Conservation (phyloP, 75 land plant genomes). For the Adiantum capillusveneris region DNA sequence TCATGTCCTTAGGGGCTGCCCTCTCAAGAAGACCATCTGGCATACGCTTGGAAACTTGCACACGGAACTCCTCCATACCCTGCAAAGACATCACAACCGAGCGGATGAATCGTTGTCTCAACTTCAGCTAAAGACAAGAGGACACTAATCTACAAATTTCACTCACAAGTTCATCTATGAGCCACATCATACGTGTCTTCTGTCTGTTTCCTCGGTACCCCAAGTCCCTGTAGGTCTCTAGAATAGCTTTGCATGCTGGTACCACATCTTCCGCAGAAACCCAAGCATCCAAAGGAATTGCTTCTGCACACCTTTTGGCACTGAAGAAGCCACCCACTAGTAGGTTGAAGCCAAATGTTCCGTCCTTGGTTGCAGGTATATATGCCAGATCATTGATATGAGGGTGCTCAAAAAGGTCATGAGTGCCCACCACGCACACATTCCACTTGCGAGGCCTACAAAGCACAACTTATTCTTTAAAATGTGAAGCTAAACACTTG, state of each 20-base stretch:
- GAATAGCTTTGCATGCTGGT: constrained; percentile 58
- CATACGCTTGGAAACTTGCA: constrained; percentile 87
- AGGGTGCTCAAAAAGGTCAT: constrained; percentile 93
- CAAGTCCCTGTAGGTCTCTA: constrained; percentile 83
- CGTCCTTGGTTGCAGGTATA: constrained; percentile 84
- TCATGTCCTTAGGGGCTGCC: constrained; percentile 56
- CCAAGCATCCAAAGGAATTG: constrained; percentile 93
- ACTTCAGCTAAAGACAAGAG: background rate
- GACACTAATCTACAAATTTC: background rate
- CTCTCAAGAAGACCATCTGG: constrained; percentile 40
- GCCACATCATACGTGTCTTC: constrained; percentile 98
- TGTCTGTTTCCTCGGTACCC: constrained; percentile 89
- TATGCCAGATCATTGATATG: constrained; percentile 98
- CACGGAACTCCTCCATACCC: constrained; percentile 86
- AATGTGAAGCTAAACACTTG: background rate
- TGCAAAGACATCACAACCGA: constrained; percentile 15
- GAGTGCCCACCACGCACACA: constrained; percentile 88
- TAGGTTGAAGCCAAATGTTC: constrained; percentile 81
- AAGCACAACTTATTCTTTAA: constrained; percentile 1
- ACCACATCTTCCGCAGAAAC: constrained; percentile 71
- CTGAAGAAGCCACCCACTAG: constrained; percentile 97
- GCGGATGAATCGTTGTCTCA: too few relatives aligned
- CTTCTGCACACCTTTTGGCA: constrained; percentile 88
- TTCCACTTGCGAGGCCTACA: constrained; percentile 98
- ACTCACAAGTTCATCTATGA: constrained; percentile 93